A percentile compares a stretch with the other conserved stretches of the same genome.
phyloP scores from a whole-genome alignment of 768 basidiomycete genomes.

The Sutorius australiensis region DNA sequence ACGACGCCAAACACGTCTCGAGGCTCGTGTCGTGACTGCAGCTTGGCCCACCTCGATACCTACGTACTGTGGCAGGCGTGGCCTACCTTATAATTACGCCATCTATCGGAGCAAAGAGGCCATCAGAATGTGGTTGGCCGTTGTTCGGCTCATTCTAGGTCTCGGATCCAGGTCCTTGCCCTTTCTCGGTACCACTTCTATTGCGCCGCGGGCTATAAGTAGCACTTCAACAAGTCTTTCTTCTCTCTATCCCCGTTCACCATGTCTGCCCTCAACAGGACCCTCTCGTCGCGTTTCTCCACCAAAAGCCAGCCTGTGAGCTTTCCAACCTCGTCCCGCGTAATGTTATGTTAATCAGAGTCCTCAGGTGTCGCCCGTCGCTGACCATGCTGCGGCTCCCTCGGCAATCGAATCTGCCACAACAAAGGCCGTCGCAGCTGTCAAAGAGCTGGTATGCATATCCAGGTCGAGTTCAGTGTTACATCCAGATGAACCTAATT shows the following conservation, averaged over 20 bases:
- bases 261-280: conserved; percentile 30
- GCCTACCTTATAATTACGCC: conserved; percentile 2
- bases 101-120: neutral
- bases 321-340: neutral
- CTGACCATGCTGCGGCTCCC: conserved; percentile 4
- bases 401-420: conserved; percentile 15
- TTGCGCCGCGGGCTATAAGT: conserved; percentile 25
- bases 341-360: neutral
- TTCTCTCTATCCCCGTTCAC: conserved; percentile 5
- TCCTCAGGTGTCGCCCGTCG: conserved; percentile 12
- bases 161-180: conserved; percentile 7
- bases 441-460: conserved; percentile 30
- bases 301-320: conserved; percentile 27
- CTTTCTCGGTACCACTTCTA: conserved; percentile 14
- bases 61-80: neutral
- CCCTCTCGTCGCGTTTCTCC: conserved; percentile 30
- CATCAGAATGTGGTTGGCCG: conserved; percentile 5
- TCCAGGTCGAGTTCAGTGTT: neutral
- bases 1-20: no score
- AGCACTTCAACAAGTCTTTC: conserved; percentile 1
- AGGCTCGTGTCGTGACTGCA: no score
- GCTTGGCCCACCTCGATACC: no score
- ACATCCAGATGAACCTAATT: neutral
- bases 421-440: conserved; percentile 22
- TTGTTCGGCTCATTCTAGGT: conserved; percentile 22